Evolutionary conservation across 2,329 filamentous ascomycete species (phyloP).

Genomic region (Ophiostoma quercus): DNA sequence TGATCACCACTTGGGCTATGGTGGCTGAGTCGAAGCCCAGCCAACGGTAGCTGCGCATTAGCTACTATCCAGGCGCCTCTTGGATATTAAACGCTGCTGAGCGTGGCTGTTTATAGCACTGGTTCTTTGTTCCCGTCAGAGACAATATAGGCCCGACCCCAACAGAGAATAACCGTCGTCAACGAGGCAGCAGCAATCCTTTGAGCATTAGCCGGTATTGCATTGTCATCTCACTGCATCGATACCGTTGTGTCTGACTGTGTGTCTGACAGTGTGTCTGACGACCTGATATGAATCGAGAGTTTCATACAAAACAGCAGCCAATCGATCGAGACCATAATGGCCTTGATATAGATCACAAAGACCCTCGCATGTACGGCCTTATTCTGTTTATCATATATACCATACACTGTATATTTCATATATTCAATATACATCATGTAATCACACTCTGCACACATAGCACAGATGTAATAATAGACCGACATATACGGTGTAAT

Average conservation of each 20-base stretch:
- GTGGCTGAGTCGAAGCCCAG: constrained; percentile 10
- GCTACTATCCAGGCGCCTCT: not conserved
- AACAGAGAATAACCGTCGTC: not conserved
- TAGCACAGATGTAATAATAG: not conserved
- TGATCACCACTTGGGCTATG: not conserved
- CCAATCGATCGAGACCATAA: not conserved
- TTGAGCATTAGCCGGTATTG: not conserved
- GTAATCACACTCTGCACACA: not conserved
- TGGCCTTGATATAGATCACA: not conserved
- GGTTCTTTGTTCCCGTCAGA: not conserved
- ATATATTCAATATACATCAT: not conserved
- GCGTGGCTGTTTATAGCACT: not conserved
- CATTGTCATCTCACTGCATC: not conserved
- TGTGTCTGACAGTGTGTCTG: not conserved
- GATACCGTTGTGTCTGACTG: not conserved
- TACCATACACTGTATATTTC: not conserved
- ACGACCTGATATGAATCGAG: not conserved
- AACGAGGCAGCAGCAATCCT: constrained; percentile 1
- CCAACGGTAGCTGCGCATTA: constrained; percentile 1
- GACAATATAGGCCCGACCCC: not conserved
- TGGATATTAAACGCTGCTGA: not conserved
- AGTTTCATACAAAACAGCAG: constrained; percentile 3
- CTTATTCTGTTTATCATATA: too few relatives aligned
- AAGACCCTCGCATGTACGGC: not conserved
- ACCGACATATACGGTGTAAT: not conserved